Evolutionary conservation across 148 eudicot species (phyloP).

Genomic region (Nepenthes mirabilis): DNA sequence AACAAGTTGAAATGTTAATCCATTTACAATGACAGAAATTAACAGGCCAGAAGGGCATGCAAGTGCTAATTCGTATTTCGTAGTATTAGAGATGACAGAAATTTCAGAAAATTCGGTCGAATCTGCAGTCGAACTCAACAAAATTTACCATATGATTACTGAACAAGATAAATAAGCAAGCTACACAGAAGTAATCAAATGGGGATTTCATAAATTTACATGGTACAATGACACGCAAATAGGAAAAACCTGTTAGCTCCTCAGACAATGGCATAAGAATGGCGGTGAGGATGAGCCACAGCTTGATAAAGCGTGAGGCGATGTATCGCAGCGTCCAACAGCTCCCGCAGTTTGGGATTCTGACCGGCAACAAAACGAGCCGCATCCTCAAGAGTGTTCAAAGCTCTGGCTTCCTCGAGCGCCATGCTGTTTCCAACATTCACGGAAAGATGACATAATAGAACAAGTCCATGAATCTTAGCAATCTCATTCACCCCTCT

Average conservation of each 20-base stretch:
- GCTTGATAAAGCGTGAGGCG: slow-evolving; percentile 57
- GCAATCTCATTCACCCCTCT: slow-evolving; percentile 24
- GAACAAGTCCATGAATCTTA: slow-evolving; percentile 33
- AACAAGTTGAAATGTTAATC: no score
- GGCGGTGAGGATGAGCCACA: slow-evolving; percentile 34
- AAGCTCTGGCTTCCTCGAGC: slow-evolving; percentile 50
- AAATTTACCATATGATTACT: background rate
- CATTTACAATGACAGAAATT: background rate
- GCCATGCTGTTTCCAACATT: slow-evolving; percentile 59
- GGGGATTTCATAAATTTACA: background rate
- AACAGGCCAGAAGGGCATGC: background rate
- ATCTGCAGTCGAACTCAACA: background rate
- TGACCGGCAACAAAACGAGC: slow-evolving; percentile 39
- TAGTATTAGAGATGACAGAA: background rate
- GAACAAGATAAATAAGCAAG: no score
- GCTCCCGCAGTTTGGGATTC: slow-evolving; percentile 36
- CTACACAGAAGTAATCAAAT: no score
- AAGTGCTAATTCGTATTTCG: background rate
- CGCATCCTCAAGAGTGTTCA: slow-evolving; percentile 45
- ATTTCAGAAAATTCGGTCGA: slow-evolving; percentile 12
- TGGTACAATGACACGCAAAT: slow-evolving; percentile 7
- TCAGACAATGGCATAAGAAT: slow-evolving; percentile 25
- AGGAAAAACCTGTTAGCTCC: slow-evolving; percentile 4
- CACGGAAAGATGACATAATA: slow-evolving; percentile 53
- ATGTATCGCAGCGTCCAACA: slow-evolving; percentile 41